Percentiles rank a stretch among this genome's conserved stretches.
These are phyloP conservation scores for Penicillium crystallinum DNA, from an alignment of 495 filamentous ascomycete genomes.

Conservation along the genomic window DNA sequence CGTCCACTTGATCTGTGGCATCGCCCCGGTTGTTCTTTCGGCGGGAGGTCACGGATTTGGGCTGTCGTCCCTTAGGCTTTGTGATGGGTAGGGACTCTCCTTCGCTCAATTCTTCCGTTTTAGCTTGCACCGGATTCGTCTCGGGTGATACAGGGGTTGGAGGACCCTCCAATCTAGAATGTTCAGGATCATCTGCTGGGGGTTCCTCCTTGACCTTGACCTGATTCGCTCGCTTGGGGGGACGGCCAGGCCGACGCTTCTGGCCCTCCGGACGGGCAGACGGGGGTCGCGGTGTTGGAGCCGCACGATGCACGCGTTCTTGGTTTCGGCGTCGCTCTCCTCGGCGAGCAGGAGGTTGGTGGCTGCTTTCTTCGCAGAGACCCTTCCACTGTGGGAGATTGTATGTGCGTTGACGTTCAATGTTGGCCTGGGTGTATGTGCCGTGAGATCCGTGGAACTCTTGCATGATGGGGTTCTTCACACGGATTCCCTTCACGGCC, in stretches of 20 bases:
- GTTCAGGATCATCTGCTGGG: slow-evolving; percentile 35
- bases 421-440: slow-evolving; percentile 91
- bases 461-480: slow-evolving; percentile 95
- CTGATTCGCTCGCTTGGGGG: slow-evolving; percentile 39
- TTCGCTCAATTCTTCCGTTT: slow-evolving; percentile 45
- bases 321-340: slow-evolving; percentile 80
- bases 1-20: slow-evolving; percentile 65
- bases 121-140: slow-evolving; percentile 42
- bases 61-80: slow-evolving; percentile 49
- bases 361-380: slow-evolving; percentile 84
- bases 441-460: slow-evolving; percentile 94
- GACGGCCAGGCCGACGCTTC: slow-evolving; percentile 45
- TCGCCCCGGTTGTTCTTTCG: slow-evolving; percentile 78
- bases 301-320: slow-evolving; percentile 49
- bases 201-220: slow-evolving; percentile 45
- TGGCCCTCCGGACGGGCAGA: slow-evolving; percentile 31
- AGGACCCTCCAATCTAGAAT: slow-evolving; percentile 40
- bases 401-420: slow-evolving; percentile 91
- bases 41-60: slow-evolving; percentile 59
- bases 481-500: slow-evolving; percentile 80
- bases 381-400: slow-evolving; percentile 94
- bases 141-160: slow-evolving; percentile 52
- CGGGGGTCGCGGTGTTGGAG: slow-evolving; percentile 32
- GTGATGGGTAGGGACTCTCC: slow-evolving; percentile 44
- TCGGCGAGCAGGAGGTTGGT: slow-evolving; percentile 91